Base-by-base conservation (phyloP, 176 grass and related monocot genomes). In the Zoysia japonica region DNA sequence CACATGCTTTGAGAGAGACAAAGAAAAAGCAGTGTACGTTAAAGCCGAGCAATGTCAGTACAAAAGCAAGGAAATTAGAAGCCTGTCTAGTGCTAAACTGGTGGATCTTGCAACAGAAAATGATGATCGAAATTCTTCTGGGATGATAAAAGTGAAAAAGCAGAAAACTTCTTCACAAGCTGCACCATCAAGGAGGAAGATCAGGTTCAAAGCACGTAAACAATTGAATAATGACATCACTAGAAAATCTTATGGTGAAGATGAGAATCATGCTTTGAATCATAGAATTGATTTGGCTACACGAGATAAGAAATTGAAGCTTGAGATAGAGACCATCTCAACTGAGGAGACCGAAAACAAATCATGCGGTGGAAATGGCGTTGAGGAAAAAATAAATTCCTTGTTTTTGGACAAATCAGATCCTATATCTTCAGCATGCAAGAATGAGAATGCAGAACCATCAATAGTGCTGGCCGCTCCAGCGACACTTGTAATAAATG, bases 151-250 rank as follows among this genome's bases (percentile, higher is more conserved):
- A 67, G 76, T 68, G 52, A 88, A 88, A 47, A 83, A 77, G 59
- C 85, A 73, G 59, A 88, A 87, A 87, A 13, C 17, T 16, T 84
- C 80, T 51, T 60, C 70, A 49, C 85, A 77, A 87, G 50, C 68
- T 67, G 55, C 72, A 41, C 55, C 53, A 4, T 47, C 75, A 68
- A 61, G 86, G 61, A 93, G 90, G 85, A 88, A 88, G 80, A 12
- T 83, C 47, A 93, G 83, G 77, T 55, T 83, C 53, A 93, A 93
- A 66, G 45, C 67, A 36, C 88, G 48, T 42, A 85, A 90, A 78
- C 66, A 83, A 20, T 72, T 52, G 35, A 80, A 45, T 55, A 50
- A 68, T 61, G 65, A 60, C 47, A 76, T 55, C 35, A 60, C 68
- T 67, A 80, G 54, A 61, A 84, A 90, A 76, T 82, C 82, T 63